A percentile compares a stretch with the other conserved stretches of the same genome.
Conservation (phyloP, 1,284 basidiomycete genomes). For the Phellopilus nigrolimitatus region DNA sequence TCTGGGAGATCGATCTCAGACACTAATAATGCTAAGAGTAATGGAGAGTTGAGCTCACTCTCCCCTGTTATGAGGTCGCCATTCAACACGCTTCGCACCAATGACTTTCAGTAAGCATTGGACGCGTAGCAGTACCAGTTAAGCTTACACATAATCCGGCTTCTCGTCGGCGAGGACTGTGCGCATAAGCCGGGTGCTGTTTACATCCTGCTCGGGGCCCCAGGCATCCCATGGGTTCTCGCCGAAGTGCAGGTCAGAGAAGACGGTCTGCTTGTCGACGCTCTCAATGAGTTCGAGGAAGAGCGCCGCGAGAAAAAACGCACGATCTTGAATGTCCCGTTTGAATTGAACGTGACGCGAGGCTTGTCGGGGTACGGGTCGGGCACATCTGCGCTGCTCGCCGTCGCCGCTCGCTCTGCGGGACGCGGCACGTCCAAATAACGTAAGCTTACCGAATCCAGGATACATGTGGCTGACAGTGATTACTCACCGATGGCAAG, state of each 20-base stretch:
- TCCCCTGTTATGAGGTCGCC: slow-evolving; percentile 68
- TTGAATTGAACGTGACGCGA: slow-evolving; percentile 22
- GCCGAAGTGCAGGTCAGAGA: slow-evolving; percentile 65
- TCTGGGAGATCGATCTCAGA: slow-evolving; percentile 34
- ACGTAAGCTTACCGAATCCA: background rate
- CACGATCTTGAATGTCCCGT: slow-evolving; percentile 56
- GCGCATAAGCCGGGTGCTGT: slow-evolving; percentile 52
- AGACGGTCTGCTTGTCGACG: slow-evolving; percentile 38
- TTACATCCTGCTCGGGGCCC: slow-evolving; percentile 58
- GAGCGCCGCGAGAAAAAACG: background rate
- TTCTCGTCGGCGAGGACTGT: slow-evolving; percentile 46
- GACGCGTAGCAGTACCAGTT: background rate
- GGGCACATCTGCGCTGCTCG: slow-evolving; percentile 1
- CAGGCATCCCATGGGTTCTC: slow-evolving; percentile 65
- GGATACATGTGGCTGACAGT: background rate
- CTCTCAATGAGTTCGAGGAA: background rate
- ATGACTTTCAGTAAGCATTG: background rate
- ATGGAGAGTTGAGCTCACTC: slow-evolving; percentile 34
- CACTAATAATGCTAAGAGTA: background rate
- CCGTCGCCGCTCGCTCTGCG: background rate
- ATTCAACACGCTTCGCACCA: slow-evolving; percentile 45
- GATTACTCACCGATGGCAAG: background rate
- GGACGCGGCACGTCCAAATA: background rate
- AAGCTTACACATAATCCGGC: slow-evolving; percentile 59
- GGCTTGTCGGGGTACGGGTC: slow-evolving; percentile 21